A percentile compares a stretch with the other conserved stretches of the same genome.
phyloP scores from a whole-genome alignment of 176 grass and related monocot species.

The Bothriochloa decipiens region DNA sequence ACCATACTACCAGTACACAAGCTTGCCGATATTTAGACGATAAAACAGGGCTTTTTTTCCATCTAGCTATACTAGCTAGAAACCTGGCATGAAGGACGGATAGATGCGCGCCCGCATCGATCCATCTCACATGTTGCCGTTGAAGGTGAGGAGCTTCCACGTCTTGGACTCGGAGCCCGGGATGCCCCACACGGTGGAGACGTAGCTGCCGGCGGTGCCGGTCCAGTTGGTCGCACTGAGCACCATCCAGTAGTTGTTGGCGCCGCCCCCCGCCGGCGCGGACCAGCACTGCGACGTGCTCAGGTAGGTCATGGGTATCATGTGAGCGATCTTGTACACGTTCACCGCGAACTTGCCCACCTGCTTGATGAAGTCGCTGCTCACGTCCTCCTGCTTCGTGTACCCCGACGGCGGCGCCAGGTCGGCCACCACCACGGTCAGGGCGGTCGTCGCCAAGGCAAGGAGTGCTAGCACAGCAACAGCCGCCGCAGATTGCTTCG shows the following conservation, averaged over 20 bases:
- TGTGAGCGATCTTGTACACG: slow-evolving; percentile 35
- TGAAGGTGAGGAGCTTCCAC: slow-evolving; percentile 51
- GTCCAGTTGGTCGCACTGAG: slow-evolving; percentile 30
- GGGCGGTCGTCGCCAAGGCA: not conserved
- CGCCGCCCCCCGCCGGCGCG: slow-evolving; percentile 8
- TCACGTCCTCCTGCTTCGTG: slow-evolving; percentile 27
- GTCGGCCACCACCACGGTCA: not conserved
- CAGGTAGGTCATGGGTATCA: slow-evolving; percentile 16
- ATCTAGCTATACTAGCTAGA: too few relatives aligned
- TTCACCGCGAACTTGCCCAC: slow-evolving; percentile 45
- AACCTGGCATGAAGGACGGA: too few relatives aligned
- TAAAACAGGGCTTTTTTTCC: too few relatives aligned
- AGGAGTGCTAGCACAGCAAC: not conserved
- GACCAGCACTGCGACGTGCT: slow-evolving; percentile 49
- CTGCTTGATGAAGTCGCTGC: slow-evolving; percentile 19
- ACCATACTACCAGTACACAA: too few relatives aligned
- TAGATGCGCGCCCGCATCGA: too few relatives aligned
- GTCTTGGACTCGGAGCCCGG: slow-evolving; percentile 34
- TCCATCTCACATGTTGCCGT: not conserved
- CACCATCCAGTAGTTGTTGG: slow-evolving; percentile 43
- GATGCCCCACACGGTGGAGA: slow-evolving; percentile 37
- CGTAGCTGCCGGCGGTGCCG: slow-evolving; percentile 13
- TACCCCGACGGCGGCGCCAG: slow-evolving; percentile 26
- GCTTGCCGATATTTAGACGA: too few relatives aligned
- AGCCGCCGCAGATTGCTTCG: not conserved